phyloP scores from a whole-genome alignment of 306 rosid genomes.

The Vicia sativa region DNA sequence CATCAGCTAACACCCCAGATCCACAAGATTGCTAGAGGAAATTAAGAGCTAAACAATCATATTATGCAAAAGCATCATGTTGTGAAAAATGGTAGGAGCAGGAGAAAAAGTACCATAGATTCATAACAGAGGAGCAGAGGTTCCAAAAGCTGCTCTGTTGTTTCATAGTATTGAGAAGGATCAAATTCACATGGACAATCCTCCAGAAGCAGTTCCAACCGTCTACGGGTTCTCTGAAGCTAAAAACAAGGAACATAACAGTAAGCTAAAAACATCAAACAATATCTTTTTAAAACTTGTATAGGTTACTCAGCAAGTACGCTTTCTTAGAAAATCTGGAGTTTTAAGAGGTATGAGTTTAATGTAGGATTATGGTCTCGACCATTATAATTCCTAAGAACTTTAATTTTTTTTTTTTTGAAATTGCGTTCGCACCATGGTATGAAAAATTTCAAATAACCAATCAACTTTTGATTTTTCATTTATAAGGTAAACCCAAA shows the following conservation, averaged over 20 bases:
- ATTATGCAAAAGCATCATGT: neutral
- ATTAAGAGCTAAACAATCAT: slow-evolving; percentile 28
- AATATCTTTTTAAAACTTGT: no score
- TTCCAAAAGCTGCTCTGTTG: slow-evolving; percentile 72
- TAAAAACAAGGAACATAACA: slow-evolving; percentile 43
- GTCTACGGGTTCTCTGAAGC: slow-evolving; percentile 71
- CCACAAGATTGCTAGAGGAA: slow-evolving; percentile 79
- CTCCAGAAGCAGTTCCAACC: slow-evolving; percentile 83
- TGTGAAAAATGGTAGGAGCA: neutral
- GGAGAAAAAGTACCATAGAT: slow-evolving; percentile 63
- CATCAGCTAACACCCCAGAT: slow-evolving; percentile 83
- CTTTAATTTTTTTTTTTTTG: no score
- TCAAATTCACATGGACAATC: slow-evolving; percentile 69
- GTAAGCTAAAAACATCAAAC: no score
- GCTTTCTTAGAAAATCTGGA: no score
- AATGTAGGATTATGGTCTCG: no score
- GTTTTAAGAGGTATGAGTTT: no score
- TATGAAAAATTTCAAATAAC: no score
- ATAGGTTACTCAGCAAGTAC: no score
- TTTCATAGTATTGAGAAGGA: slow-evolving; percentile 66
- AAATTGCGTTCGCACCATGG: no score
- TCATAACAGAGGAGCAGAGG: slow-evolving; percentile 83
- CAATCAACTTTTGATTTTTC: no score
- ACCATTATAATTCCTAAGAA: no score
- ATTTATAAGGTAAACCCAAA: no score